Conservation (phyloP, 2,329 filamentous ascomycete species). For the Pyrenochaeta sp. region DNA sequence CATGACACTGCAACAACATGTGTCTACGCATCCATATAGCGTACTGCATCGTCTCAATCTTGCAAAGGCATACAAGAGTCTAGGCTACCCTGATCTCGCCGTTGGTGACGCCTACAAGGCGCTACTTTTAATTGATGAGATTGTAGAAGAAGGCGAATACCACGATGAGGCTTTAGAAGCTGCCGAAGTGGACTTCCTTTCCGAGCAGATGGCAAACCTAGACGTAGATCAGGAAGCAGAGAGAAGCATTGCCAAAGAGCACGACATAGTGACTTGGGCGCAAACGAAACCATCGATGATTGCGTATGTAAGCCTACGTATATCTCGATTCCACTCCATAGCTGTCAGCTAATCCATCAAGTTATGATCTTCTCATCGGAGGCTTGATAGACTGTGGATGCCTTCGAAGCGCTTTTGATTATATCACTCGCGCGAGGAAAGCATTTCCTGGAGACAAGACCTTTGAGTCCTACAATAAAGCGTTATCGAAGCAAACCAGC, state of each 20-base stretch:
- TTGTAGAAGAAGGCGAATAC: slow-evolving; percentile 81
- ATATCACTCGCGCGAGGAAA: slow-evolving; percentile 69
- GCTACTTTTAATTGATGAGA: slow-evolving; percentile 84
- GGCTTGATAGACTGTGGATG: slow-evolving; percentile 69
- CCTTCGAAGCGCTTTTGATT: slow-evolving; percentile 71
- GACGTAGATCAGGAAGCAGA: slow-evolving; percentile 9
- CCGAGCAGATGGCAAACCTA: slow-evolving; percentile 16
- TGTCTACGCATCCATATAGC: slow-evolving; percentile 47
- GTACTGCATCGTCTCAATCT: slow-evolving; percentile 63
- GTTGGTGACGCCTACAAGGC: slow-evolving; percentile 90
- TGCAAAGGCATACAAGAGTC: slow-evolving; percentile 72
- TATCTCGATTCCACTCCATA: neutral
- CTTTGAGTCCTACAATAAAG: slow-evolving; percentile 62
- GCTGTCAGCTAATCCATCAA: slow-evolving; percentile 21
- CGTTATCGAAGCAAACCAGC: slow-evolving; percentile 54
- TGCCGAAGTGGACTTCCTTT: slow-evolving; percentile 49
- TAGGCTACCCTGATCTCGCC: slow-evolving; percentile 90
- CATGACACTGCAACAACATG: slow-evolving; percentile 33
- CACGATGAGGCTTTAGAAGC: slow-evolving; percentile 71
- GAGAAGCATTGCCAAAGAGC: slow-evolving; percentile 5
- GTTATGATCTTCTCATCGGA: slow-evolving; percentile 54
- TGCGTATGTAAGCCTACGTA: slow-evolving; percentile 38
- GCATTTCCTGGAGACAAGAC: slow-evolving; percentile 64
- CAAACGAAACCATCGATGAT: slow-evolving; percentile 31
- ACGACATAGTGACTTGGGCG: slow-evolving; percentile 29